Conservation (phyloP, 1,284 basidiomycete genomes). For the Violaceomyces palustris region DNA sequence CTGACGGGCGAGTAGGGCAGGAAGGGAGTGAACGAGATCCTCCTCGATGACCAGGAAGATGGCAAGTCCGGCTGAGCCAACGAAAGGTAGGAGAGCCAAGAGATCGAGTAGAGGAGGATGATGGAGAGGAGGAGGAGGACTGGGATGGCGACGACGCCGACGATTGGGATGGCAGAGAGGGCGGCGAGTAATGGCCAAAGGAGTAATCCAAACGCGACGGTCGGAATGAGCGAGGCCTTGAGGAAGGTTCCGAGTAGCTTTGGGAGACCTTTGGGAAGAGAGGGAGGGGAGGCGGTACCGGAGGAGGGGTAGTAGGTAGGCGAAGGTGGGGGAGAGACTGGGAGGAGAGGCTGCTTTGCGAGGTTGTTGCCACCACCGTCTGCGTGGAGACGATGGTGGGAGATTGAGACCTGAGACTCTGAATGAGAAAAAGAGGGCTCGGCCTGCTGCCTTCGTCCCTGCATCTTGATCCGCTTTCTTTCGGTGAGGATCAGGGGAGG, state of each 20-base stretch:
- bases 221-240: conserved; percentile 28
- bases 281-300: conserved; percentile 8
- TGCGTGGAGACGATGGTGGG: too few species aligned
- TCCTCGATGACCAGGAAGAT: conserved; percentile 10
- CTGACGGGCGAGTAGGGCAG: conserved; percentile 46
- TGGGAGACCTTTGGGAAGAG: conserved; percentile 15
- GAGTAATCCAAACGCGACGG: conserved; percentile 31
- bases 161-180: conserved; percentile 36
- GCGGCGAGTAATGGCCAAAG: conserved; percentile 40
- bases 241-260: conserved; percentile 24
- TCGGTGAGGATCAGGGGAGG: too few species aligned
- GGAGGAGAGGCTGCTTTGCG: too few species aligned
- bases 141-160: conserved; percentile 47
- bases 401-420: too few species aligned
- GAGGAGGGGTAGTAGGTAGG: conserved; percentile 26
- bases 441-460: too few species aligned
- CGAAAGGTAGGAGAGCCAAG: conserved; percentile 51
- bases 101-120: conserved; percentile 44
- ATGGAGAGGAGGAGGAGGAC: conserved; percentile 44
- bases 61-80: conserved; percentile 49
- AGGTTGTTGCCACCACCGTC: too few species aligned
- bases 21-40: conserved; percentile 29
- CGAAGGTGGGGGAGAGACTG: conserved; percentile 11
- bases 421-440: too few species aligned
- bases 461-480: too few species aligned